phyloP scores from a whole-genome alignment of 108 stramenopile species.

The Chaetoceros tenuissimus region DNA sequence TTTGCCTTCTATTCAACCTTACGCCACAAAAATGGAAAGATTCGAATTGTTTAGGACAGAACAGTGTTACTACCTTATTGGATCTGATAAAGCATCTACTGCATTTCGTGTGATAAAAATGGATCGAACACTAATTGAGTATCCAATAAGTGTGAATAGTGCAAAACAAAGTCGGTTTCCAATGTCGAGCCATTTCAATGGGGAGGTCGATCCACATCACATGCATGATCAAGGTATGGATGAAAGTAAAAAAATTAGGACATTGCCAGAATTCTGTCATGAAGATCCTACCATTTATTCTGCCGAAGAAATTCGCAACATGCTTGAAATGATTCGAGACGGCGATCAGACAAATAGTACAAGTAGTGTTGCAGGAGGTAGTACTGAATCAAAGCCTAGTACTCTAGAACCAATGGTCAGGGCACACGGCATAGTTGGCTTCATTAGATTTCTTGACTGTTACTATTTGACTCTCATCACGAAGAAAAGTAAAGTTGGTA shows the following conservation, averaged over 20 bases:
- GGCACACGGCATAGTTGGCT: constrained; percentile 87
- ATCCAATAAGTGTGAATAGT: constrained; percentile 18
- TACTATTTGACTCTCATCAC: constrained; percentile 97
- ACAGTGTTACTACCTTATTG: constrained; percentile 75
- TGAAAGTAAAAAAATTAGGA: constrained; percentile 20
- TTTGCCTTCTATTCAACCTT: constrained; percentile 49
- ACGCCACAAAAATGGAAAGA: constrained; percentile 59
- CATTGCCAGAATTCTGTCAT: constrained; percentile 55
- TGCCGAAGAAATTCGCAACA: constrained; percentile 67
- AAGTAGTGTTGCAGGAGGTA: not conserved
- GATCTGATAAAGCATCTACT: constrained; percentile 53
- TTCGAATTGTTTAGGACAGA: constrained; percentile 73
- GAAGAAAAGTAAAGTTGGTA: constrained; percentile 89
- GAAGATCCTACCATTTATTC: constrained; percentile 81
- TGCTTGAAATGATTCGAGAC: constrained; percentile 85
- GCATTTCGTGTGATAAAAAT: constrained; percentile 73
- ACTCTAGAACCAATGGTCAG: constrained; percentile 78
- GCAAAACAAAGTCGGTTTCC: not conserved
- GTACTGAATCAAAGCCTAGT: constrained; percentile 12
- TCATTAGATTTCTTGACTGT: constrained; percentile 92
- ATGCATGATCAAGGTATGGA: not conserved
- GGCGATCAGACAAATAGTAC: constrained; percentile 38
- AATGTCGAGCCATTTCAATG: not conserved
- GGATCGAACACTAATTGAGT: constrained; percentile 82
- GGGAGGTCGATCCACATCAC: not conserved